phyloP scores from a whole-genome alignment of 2,329 filamentous ascomycete genomes.

The Whalleya microplaca region DNA sequence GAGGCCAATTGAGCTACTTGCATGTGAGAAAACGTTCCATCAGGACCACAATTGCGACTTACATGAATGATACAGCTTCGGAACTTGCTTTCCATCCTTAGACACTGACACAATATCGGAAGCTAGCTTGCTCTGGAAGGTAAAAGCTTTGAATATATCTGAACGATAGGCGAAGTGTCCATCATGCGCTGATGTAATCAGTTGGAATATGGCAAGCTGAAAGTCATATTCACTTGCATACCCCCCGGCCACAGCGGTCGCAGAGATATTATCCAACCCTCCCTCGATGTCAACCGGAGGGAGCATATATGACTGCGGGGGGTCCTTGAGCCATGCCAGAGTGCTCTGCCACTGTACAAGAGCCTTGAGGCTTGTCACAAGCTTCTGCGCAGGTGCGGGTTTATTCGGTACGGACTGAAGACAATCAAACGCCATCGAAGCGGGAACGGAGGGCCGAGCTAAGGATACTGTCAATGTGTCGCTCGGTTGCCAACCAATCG shows the following conservation, averaged over 20 bases:
- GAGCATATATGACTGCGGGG: conserved; percentile 54
- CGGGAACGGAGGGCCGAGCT: conserved; percentile 40
- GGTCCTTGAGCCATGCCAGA: conserved; percentile 52
- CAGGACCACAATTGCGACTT: conserved; percentile 22
- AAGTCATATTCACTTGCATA: conserved; percentile 60
- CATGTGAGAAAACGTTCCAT: conserved; percentile 13
- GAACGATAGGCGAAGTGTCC: conserved; percentile 64
- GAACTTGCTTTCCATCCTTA: conserved; percentile 59
- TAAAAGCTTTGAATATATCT: conserved; percentile 57
- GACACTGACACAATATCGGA: conserved; percentile 61
- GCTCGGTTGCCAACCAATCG: neutral
- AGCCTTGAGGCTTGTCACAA: conserved; percentile 44
- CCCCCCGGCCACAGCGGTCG: conserved; percentile 44
- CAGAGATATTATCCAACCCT: conserved; percentile 48
- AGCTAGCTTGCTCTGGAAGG: conserved; percentile 41
- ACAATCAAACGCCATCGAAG: conserved; percentile 42
- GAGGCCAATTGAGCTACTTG: conserved; percentile 25
- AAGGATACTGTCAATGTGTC: conserved; percentile 2
- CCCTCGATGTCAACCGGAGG: conserved; percentile 52
- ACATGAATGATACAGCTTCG: conserved; percentile 59
- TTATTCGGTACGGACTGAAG: conserved; percentile 45
- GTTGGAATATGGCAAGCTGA: conserved; percentile 55
- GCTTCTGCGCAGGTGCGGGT: conserved; percentile 37
- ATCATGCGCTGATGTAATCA: conserved; percentile 62
- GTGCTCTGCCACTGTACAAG: conserved; percentile 54